Evolutionary conservation across 768 basidiomycete species (phyloP).

Genomic region (Calocera cornea): DNA sequence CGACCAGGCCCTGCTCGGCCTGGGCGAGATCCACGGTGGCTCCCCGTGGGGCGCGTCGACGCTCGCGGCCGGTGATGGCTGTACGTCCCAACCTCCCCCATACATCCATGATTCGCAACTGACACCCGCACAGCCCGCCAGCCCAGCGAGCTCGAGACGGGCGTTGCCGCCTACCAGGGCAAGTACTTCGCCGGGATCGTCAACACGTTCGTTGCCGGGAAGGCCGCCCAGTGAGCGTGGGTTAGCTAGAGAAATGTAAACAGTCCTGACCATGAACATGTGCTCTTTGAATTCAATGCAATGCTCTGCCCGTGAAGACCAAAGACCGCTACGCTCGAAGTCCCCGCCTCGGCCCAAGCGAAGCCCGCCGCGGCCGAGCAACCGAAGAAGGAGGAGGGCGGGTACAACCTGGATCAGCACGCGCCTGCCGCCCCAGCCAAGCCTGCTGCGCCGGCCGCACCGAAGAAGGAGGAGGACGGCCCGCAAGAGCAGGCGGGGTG

Average conservation of each 20-base stretch:
- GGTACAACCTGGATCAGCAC: not conserved
- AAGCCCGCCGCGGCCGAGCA: not conserved
- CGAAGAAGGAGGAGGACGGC: not conserved
- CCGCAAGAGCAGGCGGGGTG: not conserved
- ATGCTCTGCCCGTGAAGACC: not conserved
- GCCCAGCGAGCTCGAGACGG: conserved; percentile 14
- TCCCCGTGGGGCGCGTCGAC: conserved; percentile 62
- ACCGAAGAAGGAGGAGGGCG: not conserved
- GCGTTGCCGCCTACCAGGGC: conserved; percentile 13
- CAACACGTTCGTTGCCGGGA: conserved; percentile 7
- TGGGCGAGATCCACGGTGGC: conserved; percentile 30
- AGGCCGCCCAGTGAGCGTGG: not conserved
- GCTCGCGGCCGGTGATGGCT: conserved; percentile 23
- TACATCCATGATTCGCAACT: not conserved
- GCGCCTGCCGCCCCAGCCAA: not conserved
- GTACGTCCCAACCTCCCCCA: not conserved
- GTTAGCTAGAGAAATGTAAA: not conserved
- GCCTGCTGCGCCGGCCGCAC: not conserved
- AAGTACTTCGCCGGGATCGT: conserved; percentile 11
- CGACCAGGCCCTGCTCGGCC: conserved; percentile 29
- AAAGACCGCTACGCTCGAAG: not conserved
- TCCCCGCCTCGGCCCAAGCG: not conserved
- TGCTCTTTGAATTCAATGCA: not conserved
- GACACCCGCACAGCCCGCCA: conserved; percentile 2
- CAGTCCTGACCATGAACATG: not conserved